A percentile compares a stretch with the other conserved stretches of the same genome.
These are phyloP conservation scores for Sphagnum fallax DNA, from an alignment of 228 moss, liverwort and hornwort genomes.

Conservation along the genomic window DNA sequence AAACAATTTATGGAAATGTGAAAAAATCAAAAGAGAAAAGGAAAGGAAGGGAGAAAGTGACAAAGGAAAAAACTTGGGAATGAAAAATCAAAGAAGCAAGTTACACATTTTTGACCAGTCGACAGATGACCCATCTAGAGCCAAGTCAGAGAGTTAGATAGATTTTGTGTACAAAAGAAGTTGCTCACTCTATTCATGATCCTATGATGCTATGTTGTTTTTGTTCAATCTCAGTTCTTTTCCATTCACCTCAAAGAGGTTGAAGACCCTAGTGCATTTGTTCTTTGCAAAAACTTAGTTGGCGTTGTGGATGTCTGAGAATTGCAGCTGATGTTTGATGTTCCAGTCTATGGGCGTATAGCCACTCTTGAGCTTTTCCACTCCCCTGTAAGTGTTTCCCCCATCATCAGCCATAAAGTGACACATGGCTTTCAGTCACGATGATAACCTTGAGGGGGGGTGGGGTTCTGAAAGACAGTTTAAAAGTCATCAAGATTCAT, in stretches of 20 bases:
- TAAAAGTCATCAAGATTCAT: background rate
- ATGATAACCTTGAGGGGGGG: background rate
- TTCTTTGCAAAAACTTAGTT: too few species aligned
- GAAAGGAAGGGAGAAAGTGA: background rate
- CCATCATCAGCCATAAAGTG: too few species aligned
- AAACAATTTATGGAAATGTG: background rate
- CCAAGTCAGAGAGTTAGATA: background rate
- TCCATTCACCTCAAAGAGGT: too few species aligned
- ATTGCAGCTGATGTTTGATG: slow-evolving; percentile 88
- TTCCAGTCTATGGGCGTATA: slow-evolving; percentile 94
- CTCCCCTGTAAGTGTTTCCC: too few species aligned
- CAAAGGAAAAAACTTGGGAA: background rate
- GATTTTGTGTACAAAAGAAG: too few species aligned
- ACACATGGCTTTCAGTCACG: too few species aligned
- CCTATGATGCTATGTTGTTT: too few species aligned
- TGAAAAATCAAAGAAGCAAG: background rate
- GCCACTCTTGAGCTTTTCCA: slow-evolving; percentile 90
- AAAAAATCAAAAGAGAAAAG: background rate
- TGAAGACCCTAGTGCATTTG: too few species aligned
- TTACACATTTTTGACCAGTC: background rate
- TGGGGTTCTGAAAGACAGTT: too few species aligned
- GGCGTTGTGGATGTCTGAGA: background rate
- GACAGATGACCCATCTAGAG: too few species aligned
- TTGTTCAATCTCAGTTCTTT: too few species aligned
- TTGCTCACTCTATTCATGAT: too few species aligned